Conservation (phyloP, 108 stramenopile species). For the Conticribra weissflogii region DNA sequence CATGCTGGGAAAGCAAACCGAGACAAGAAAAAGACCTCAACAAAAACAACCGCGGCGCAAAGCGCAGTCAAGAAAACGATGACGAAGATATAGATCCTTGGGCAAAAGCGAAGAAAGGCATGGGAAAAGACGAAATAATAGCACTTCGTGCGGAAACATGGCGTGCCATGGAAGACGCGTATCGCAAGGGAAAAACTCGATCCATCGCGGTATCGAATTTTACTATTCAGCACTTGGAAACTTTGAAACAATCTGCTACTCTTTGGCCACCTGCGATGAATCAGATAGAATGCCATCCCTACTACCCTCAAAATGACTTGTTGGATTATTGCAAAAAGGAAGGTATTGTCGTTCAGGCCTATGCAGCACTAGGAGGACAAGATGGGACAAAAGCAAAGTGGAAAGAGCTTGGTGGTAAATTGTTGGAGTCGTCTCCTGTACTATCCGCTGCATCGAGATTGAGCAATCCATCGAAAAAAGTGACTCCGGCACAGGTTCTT, state of each 20-base stretch:
- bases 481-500: slow-evolving; percentile 71
- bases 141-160: slow-evolving; percentile 73
- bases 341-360: slow-evolving; percentile 77
- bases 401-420: slow-evolving; percentile 49
- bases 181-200: slow-evolving; percentile 51
- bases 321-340: slow-evolving; percentile 71
- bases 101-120: slow-evolving; percentile 45
- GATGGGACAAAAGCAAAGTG: slow-evolving; percentile 59
- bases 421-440: slow-evolving; percentile 45
- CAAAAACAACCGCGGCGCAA: slow-evolving; percentile 2
- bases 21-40: slow-evolving; percentile 39
- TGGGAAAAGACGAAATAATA: slow-evolving; percentile 50
- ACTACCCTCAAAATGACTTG: slow-evolving; percentile 67
- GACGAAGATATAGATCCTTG: slow-evolving; percentile 52
- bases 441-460: slow-evolving; percentile 46
- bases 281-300: slow-evolving; percentile 89
- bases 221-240: slow-evolving; percentile 56
- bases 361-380: slow-evolving; percentile 81
- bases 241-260: slow-evolving; percentile 54
- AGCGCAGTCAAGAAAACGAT: neutral
- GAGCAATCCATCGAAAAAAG: slow-evolving; percentile 3
- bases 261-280: slow-evolving; percentile 85
- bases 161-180: slow-evolving; percentile 87
- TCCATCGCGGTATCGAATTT: slow-evolving; percentile 89
- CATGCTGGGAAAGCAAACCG: slow-evolving; percentile 53